Percentiles rank a stretch among this genome's conserved stretches.
Conservation (phyloP, 148 eudicot species). For the Drosera capensis region DNA sequence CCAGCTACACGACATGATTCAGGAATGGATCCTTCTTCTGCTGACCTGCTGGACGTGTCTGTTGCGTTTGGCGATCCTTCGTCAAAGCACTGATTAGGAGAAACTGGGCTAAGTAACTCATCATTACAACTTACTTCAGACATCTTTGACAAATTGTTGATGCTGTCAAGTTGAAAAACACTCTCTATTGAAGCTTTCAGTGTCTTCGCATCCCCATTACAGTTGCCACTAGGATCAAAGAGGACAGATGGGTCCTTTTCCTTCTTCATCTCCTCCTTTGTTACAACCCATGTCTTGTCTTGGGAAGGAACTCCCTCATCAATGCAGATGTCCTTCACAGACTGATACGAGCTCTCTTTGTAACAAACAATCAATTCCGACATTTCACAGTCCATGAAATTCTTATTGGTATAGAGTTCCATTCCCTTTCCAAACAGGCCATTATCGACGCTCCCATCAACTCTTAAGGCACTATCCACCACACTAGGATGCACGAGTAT, state of each 20-base stretch:
- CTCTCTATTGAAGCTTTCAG: constrained; percentile 16
- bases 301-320: constrained; percentile 49
- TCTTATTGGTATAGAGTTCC: constrained; percentile 44
- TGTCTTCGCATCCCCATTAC: constrained; percentile 5
- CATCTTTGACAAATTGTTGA: no score
- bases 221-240: constrained; percentile 8
- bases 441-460: constrained; percentile 14
- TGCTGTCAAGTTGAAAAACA: constrained; percentile 4
- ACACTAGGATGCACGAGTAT: constrained; percentile 22
- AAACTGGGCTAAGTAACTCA: no score
- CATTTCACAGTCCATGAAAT: constrained; percentile 38
- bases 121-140: no score
- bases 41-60: constrained; percentile 8
- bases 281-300: constrained; percentile 29
- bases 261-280: constrained; percentile 9
- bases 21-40: constrained; percentile 5
- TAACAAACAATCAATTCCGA: constrained; percentile 51
- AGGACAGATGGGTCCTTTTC: constrained; percentile 8
- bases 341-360: constrained; percentile 35
- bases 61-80: constrained; percentile 7
- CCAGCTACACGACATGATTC: constrained; percentile 3
- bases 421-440: constrained; percentile 19
- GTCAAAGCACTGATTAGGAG: constrained; percentile 3
- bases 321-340: constrained; percentile 67
- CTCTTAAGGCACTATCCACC: constrained; percentile 9